Evolutionary conservation across 2,329 filamentous ascomycete species (phyloP).

Genomic region (Aspergillus ibericus): DNA sequence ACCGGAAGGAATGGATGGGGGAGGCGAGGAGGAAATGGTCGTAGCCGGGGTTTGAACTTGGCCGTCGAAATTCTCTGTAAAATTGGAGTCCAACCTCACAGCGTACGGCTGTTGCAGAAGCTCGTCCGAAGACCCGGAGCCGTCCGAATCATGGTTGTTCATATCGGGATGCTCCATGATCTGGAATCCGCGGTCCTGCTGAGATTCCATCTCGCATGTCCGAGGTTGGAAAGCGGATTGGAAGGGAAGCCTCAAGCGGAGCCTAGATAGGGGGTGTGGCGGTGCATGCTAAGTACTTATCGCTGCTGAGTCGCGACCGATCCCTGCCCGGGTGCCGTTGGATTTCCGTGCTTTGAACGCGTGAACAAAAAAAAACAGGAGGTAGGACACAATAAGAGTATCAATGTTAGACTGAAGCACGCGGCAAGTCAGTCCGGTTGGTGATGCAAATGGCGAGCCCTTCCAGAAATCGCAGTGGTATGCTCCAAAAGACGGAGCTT

Average conservation of each 20-base stretch:
- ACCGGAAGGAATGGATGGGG: conserved; percentile 26
- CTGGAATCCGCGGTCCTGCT: conserved; percentile 24
- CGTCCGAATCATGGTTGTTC: conserved; percentile 41
- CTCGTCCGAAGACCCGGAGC: conserved; percentile 45
- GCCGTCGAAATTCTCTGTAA: conserved; percentile 32
- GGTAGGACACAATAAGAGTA: too few species aligned
- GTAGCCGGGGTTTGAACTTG: conserved; percentile 32
- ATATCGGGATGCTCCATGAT: conserved; percentile 47
- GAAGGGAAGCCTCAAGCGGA: conserved; percentile 15
- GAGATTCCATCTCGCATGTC: conserved; percentile 23
- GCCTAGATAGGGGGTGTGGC: conserved; percentile 29
- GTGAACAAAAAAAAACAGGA: too few species aligned
- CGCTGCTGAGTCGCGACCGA: background rate
- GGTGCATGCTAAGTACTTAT: conserved; percentile 20
- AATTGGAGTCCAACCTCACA: conserved; percentile 32
- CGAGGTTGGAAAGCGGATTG: conserved; percentile 17
- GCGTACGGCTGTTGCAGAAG: conserved; percentile 37
- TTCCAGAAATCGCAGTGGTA: background rate
- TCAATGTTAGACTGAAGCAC: too few species aligned
- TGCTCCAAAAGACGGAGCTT: background rate
- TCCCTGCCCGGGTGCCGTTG: background rate
- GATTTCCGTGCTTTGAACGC: background rate
- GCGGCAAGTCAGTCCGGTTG: too few species aligned
- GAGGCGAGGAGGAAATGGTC: conserved; percentile 36
- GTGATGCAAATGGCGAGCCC: background rate